Evolutionary conservation across 1,284 basidiomycete species (phyloP), one percentile per base, ranked within the genome.

Genomic region (Sanghuangporus weigelae): DNA sequence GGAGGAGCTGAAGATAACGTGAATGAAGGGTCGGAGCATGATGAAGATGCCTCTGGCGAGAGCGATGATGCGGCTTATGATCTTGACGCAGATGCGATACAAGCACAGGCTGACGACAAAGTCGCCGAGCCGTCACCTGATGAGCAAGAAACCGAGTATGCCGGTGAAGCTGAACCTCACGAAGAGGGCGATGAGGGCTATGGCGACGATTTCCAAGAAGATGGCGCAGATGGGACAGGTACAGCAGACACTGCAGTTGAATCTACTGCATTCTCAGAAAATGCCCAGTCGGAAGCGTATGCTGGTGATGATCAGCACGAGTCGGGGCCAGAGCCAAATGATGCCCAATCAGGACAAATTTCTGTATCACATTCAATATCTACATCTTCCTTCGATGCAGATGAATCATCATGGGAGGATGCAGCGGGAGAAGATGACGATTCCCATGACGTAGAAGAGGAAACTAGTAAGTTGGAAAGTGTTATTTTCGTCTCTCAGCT

Each of bases 21-120:
- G 51, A 61, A 65, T 26, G 42, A 44, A 48, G 66, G 66, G 39
- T 36, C 12, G n/a, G 62, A 60, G 14, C 59, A 63, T 2, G 72
- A 71, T 19, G 68, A 65, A 11, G 69, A 65, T 7, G 68, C 63
- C 0, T 54, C 62, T n/a, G 51, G 42, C 0, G 69, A 67, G 48
- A 57, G 67, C 38, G 66, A 62, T 38, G 57, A 23, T 11, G 19
- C 53, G 36, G 57, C 35, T 7, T 62, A 68, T 36, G 63, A 19
- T 26, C 68, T 73, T n/a, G 74, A 77, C 63, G 74, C 73, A 53
- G 72, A 74, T 65, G 71, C 68, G 55, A 65, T 72, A 49, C 74
- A 78, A 54, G 71, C 59, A 5, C 7, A 39, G 3, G 19, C 48
- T 14, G 50, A 60, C 44, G 67, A 68, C 38, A 68, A 67, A 7